Conservation (phyloP, 805 yeast species). For the Starmerella etchellsii region DNA sequence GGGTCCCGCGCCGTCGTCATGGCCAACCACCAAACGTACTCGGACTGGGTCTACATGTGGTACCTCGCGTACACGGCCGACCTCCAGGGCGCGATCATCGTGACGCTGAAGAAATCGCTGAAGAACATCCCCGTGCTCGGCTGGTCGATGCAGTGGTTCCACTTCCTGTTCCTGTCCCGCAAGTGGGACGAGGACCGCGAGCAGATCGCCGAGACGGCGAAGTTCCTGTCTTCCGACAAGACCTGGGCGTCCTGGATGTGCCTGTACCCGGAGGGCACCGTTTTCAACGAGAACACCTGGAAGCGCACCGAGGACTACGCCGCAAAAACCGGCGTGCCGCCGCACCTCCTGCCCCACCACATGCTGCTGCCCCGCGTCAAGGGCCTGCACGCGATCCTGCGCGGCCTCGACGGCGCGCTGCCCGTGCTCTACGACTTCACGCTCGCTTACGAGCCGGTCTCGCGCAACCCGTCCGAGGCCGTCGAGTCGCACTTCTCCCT, state of each 20-base stretch:
- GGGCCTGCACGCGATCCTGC: constrained; percentile 59
- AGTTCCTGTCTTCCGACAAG: constrained; percentile 24
- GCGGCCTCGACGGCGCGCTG: constrained; percentile 33
- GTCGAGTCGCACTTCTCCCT: constrained; percentile 59
- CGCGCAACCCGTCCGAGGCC: constrained; percentile 46
- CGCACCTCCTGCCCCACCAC: constrained; percentile 34
- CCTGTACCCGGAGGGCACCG: constrained; percentile 92
- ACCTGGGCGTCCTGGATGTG: constrained; percentile 55
- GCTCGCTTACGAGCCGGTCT: constrained; percentile 56
- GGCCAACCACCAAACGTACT: constrained; percentile 87
- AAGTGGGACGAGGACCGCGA: constrained; percentile 71
- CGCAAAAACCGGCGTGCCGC: constrained; percentile 31
- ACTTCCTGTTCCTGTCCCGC: constrained; percentile 68
- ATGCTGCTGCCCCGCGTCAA: constrained; percentile 71
- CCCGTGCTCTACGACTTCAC: constrained; percentile 65
- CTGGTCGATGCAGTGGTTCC: constrained; percentile 67
- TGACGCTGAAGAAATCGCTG: constrained; percentile 67
- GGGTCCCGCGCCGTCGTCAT: constrained; percentile 49
- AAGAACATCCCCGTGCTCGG: constrained; percentile 64
- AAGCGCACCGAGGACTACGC: constrained; percentile 47
- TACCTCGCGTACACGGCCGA: constrained; percentile 59
- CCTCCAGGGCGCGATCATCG: constrained; percentile 52
- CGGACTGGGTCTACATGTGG: constrained; percentile 92
- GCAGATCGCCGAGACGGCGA: constrained; percentile 9
- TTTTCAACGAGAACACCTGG: constrained; percentile 54